phyloP scores from a whole-genome alignment of 2,329 filamentous ascomycete species.

The Amauroascus niger region DNA sequence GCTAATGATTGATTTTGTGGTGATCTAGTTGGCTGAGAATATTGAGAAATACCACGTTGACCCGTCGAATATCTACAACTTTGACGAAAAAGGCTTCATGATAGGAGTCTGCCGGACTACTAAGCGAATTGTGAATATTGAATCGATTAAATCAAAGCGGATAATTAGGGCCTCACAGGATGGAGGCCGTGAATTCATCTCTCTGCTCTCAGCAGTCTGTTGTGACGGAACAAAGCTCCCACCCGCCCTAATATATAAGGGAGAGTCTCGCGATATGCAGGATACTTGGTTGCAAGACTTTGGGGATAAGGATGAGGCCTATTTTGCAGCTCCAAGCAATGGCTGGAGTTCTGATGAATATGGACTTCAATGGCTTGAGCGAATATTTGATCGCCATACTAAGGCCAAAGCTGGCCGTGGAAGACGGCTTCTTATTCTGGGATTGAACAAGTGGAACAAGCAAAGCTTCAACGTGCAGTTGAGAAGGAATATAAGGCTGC shows the following conservation, averaged over 20 bases:
- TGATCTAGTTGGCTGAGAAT: background rate
- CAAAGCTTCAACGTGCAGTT: slow-evolving; percentile 1
- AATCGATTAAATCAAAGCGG: slow-evolving; percentile 1
- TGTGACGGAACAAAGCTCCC: background rate
- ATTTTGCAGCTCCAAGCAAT: slow-evolving; percentile 12
- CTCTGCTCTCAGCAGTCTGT: slow-evolving; percentile 1
- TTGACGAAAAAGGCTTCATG: slow-evolving; percentile 12
- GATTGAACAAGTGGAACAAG: background rate
- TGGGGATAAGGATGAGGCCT: slow-evolving; percentile 1
- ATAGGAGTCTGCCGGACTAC: background rate
- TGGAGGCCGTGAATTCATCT: slow-evolving; percentile 6
- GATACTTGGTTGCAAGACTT: slow-evolving; percentile 9
- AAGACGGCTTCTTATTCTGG: background rate
- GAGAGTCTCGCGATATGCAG: slow-evolving; percentile 9
- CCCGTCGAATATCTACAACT: slow-evolving; percentile 12
- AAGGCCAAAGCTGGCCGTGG: background rate
- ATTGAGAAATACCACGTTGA: slow-evolving; percentile 11
- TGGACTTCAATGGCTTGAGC: background rate
- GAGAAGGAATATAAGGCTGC: background rate
- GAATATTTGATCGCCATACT: background rate
- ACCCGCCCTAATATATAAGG: slow-evolving; percentile 6
- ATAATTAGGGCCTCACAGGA: background rate
- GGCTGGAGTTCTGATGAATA: slow-evolving; percentile 10
- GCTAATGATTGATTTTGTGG: background rate
- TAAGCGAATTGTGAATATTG: slow-evolving; percentile 4